Evolutionary conservation across 2,329 filamentous ascomycete species (phyloP).

Genomic region (Lasiodiplodia gonubiensis): DNA sequence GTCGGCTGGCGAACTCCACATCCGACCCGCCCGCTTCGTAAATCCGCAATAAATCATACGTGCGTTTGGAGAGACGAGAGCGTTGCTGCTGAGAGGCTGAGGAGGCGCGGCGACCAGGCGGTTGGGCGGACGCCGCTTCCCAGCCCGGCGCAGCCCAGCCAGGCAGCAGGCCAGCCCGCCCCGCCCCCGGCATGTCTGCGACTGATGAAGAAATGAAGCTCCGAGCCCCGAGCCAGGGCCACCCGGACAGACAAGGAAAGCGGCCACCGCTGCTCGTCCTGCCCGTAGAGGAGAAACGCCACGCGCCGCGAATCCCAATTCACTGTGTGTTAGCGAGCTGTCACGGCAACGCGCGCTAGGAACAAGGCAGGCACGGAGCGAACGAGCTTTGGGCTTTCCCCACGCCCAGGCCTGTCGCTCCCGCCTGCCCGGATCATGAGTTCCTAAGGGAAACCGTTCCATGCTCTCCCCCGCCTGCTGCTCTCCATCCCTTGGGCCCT

Average conservation of each 20-base stretch:
- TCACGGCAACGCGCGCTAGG: background rate
- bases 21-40: background rate
- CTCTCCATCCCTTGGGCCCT: background rate
- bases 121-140: background rate
- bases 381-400: no score
- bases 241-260: conserved; percentile 9
- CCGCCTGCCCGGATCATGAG: no score
- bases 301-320: conserved; percentile 20
- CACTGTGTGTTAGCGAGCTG: background rate
- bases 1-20: conserved; percentile 11
- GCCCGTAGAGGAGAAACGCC: conserved; percentile 24
- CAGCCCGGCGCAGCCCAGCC: no score
- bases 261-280: conserved; percentile 26
- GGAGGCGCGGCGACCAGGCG: background rate
- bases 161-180: background rate
- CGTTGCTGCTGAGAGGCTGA: background rate
- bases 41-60: background rate
- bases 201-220: background rate
- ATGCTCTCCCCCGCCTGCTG: background rate
- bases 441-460: background rate
- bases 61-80: conserved; percentile 10
- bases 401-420: background rate
- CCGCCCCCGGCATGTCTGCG: background rate
- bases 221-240: background rate
- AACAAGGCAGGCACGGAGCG: no score